These are phyloP conservation scores for Euphorbia tirucalli DNA, from an alignment of 345 rosid species.

Conservation along the genomic window DNA sequence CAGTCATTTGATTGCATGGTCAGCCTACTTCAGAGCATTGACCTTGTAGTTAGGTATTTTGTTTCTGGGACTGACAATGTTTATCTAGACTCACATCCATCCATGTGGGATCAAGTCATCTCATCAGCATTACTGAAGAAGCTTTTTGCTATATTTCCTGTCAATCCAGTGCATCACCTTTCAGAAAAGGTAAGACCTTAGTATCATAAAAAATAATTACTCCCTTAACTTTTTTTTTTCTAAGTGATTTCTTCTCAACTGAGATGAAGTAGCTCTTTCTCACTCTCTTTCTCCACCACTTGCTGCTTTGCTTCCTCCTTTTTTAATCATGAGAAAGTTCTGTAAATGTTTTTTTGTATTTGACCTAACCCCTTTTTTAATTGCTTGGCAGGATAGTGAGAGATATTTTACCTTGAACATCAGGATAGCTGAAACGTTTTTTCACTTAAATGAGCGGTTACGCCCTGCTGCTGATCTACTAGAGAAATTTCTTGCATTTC, in stretches of 20 bases:
- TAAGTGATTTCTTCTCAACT: background rate
- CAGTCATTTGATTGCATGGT: constrained; percentile 61
- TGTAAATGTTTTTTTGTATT: background rate
- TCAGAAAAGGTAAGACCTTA: constrained; percentile 38
- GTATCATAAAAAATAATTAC: background rate
- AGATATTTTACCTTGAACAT: constrained; percentile 63
- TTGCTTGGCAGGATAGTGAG: constrained; percentile 59
- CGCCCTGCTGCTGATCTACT: constrained; percentile 42
- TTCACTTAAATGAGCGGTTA: constrained; percentile 59
- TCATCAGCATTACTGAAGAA: constrained; percentile 52
- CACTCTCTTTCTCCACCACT: background rate
- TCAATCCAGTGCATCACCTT: constrained; percentile 13
- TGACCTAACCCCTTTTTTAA: constrained; percentile 9
- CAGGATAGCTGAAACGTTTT: constrained; percentile 57
- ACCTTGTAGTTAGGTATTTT: constrained; percentile 46
- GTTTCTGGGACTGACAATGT: constrained; percentile 32
- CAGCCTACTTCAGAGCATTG: constrained; percentile 58
- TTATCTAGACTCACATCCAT: constrained; percentile 18
- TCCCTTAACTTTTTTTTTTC: background rate
- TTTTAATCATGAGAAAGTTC: background rate
- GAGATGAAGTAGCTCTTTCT: background rate
- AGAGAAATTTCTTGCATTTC: constrained; percentile 56
- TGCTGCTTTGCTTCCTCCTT: background rate
- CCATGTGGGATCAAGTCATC: constrained; percentile 42
- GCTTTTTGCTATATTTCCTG: constrained; percentile 54